phyloP scores from a whole-genome alignment of 2,329 filamentous ascomycete genomes.

The Alternaria conjuncta region DNA sequence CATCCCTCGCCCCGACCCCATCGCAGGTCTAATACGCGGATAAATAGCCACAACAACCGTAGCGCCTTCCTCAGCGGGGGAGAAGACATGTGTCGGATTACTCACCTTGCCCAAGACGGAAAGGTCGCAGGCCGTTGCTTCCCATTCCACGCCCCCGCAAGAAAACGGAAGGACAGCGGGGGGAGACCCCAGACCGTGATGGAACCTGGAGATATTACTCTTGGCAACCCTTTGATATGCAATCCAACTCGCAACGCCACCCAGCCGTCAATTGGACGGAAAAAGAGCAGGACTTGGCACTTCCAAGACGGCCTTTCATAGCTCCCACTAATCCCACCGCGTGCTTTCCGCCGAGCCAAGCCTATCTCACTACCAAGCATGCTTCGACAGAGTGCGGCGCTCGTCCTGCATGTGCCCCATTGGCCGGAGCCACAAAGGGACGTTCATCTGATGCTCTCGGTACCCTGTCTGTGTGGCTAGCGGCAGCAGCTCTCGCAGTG shows the following conservation, averaged over 20 bases:
- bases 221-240: neutral
- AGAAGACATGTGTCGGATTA: neutral
- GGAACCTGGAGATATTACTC: neutral
- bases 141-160: neutral
- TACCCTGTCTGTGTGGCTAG: constrained; percentile 15
- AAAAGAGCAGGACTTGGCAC: constrained; percentile 23
- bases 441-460: constrained; percentile 4
- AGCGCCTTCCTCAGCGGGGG: constrained; percentile 14
- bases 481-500: neutral
- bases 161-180: neutral
- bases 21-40: constrained; percentile 23
- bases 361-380: neutral
- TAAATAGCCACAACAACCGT: constrained; percentile 27
- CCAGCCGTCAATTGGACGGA: constrained; percentile 22
- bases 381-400: constrained; percentile 3
- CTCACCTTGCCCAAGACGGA: neutral
- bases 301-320: constrained; percentile 24
- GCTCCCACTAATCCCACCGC: constrained; percentile 22
- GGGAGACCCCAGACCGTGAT: constrained; percentile 2
- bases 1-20: constrained; percentile 11
- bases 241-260: constrained; percentile 5
- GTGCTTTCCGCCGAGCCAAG: constrained; percentile 14
- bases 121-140: neutral
- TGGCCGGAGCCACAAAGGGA: constrained; percentile 12
- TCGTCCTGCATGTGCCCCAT: constrained; percentile 1